A percentile compares a stretch with the other conserved stretches of the same genome.
Evolutionary conservation across 1,284 basidiomycete genomes (phyloP).

Genomic region (Ustilago hordei): DNA sequence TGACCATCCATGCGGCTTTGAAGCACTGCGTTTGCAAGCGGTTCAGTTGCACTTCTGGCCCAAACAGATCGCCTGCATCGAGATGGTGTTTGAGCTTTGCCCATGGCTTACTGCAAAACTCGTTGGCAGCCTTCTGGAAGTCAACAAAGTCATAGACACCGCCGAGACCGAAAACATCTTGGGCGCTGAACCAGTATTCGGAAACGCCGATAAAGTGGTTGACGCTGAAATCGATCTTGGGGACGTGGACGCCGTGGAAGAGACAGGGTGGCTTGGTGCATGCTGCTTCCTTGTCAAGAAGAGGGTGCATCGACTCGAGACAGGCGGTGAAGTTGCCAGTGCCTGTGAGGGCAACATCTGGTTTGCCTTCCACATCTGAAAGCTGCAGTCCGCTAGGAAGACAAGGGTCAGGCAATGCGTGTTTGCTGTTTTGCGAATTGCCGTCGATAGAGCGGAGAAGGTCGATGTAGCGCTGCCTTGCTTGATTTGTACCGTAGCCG

Average conservation of each 20-base stretch:
- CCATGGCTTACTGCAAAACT: constrained; percentile 88
- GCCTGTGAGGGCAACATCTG: constrained; percentile 73
- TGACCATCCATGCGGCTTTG: constrained; percentile 98
- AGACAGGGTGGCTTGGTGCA: constrained; percentile 88
- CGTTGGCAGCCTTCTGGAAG: constrained; percentile 90
- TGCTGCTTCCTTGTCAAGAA: constrained; percentile 86
- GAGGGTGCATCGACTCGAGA: constrained; percentile 78
- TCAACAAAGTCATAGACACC: constrained; percentile 95
- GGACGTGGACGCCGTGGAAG: constrained; percentile 97
- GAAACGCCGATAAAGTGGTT: constrained; percentile 96
- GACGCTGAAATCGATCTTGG: constrained; percentile 79
- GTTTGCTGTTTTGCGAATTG: constrained; percentile 6
- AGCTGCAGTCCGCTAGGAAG: constrained; percentile 80
- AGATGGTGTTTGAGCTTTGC: constrained; percentile 75
- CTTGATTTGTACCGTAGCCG: constrained; percentile 97
- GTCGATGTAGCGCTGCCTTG: constrained; percentile 87
- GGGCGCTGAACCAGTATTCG: constrained; percentile 99
- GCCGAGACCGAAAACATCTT: constrained; percentile 93
- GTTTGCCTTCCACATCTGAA: constrained; percentile 68
- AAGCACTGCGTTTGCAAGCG: constrained; percentile 97
- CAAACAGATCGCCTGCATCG: constrained; percentile 75
- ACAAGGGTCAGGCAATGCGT: constrained; percentile 79
- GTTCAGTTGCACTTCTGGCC: constrained; percentile 78
- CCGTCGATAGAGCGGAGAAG: constrained; percentile 73
- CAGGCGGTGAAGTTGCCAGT: constrained; percentile 92